phyloP scores from a whole-genome alignment of 2,329 filamentous ascomycete species.

The Cladosporium velox region DNA sequence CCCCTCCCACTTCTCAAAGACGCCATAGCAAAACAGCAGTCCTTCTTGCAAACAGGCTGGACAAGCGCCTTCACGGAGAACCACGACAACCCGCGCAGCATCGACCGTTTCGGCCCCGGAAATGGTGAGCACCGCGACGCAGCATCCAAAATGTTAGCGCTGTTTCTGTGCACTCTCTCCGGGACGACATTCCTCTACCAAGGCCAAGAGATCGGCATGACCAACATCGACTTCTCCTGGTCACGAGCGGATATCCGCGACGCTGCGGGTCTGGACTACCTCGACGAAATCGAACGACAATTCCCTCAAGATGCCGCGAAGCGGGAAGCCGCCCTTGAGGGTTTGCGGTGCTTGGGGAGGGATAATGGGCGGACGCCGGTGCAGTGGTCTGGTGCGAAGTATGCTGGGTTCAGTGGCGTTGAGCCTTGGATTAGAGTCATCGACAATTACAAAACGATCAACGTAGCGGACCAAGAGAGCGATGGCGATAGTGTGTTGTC shows the following conservation, averaged over 20 bases:
- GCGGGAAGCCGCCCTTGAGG: slow-evolving; percentile 54
- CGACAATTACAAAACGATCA: slow-evolving; percentile 36
- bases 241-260: background rate
- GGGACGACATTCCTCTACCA: slow-evolving; percentile 69
- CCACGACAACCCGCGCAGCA: slow-evolving; percentile 63
- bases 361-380: slow-evolving; percentile 54
- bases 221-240: slow-evolving; percentile 58
- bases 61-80: slow-evolving; percentile 46
- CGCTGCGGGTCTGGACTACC: background rate
- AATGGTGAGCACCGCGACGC: slow-evolving; percentile 43
- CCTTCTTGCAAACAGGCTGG: slow-evolving; percentile 32
- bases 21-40: slow-evolving; percentile 32
- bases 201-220: slow-evolving; percentile 66
- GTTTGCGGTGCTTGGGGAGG: background rate
- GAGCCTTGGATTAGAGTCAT: slow-evolving; percentile 66
- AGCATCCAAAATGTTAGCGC: slow-evolving; percentile 61
- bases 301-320: slow-evolving; percentile 39
- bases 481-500: background rate
- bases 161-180: slow-evolving; percentile 58
- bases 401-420: slow-evolving; percentile 59
- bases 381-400: slow-evolving; percentile 60
- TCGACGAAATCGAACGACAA: background rate
- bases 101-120: slow-evolving; percentile 43
- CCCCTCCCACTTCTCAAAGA: slow-evolving; percentile 28
- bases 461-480: background rate